Evolutionary conservation across 1,284 basidiomycete genomes (phyloP).

Genomic region (Austroboletus novae-zelandiae): DNA sequence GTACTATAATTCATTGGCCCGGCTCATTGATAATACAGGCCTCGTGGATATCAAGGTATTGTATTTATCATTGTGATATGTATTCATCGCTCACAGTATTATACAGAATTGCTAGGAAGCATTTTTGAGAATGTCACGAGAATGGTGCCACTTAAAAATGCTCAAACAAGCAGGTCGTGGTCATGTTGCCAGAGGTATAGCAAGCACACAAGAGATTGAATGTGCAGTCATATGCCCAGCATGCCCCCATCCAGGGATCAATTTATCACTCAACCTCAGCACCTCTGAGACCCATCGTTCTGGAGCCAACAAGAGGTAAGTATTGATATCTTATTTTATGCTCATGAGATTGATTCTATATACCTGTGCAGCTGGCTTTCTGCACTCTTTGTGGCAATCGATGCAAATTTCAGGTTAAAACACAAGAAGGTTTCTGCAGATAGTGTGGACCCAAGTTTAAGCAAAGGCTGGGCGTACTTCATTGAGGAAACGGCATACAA

Average conservation of each 20-base stretch:
- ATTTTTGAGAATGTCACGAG: background rate
- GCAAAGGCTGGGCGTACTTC: conserved; percentile 27
- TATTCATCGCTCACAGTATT: no score
- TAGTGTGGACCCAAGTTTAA: conserved; percentile 23
- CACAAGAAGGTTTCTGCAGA: conserved; percentile 16
- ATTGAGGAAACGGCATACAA: conserved; percentile 1
- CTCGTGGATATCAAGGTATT: background rate
- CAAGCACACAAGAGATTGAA: background rate
- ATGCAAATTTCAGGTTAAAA: conserved; percentile 23
- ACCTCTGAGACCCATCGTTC: no score
- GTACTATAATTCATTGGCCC: conserved; percentile 11
- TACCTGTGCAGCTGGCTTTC: background rate
- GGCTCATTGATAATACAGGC: background rate
- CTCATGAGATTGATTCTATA: no score
- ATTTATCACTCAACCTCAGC: no score
- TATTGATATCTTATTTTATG: no score
- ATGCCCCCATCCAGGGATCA: conserved; percentile 2
- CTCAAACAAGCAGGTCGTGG: conserved; percentile 62
- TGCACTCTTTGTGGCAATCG: conserved; percentile 10
- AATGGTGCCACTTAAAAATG: background rate
- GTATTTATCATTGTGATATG: background rate
- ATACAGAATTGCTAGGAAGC: background rate
- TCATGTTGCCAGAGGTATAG: background rate
- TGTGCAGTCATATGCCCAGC: conserved; percentile 2
- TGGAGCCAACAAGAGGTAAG: no score